Percentiles rank a stretch among this genome's conserved stretches.
phyloP scores from a whole-genome alignment of 208 protist species.

The Acanthamoeba castellanii region DNA sequence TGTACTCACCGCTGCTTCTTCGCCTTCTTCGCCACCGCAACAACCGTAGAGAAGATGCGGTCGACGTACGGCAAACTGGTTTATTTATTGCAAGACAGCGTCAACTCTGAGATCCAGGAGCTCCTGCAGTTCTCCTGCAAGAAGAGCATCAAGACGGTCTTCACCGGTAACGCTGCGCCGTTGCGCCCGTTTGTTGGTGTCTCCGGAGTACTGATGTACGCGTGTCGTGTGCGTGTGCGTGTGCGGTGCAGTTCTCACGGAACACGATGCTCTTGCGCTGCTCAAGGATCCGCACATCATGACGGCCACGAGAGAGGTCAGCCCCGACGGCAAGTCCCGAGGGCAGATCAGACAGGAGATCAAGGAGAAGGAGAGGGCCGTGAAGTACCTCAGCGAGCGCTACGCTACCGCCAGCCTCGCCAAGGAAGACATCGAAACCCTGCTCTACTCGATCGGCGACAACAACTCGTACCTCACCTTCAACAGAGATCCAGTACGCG shows the following conservation, averaged over 20 bases:
- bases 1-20: background rate
- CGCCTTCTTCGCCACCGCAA: background rate
- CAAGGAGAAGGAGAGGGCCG: conserved; percentile 84
- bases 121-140: conserved; percentile 73
- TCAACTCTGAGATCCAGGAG: conserved; percentile 87
- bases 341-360: conserved; percentile 84
- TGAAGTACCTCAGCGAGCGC: conserved; percentile 79
- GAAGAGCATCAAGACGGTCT: conserved; percentile 71
- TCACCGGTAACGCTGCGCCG: conserved; percentile 63
- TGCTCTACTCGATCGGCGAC: conserved; percentile 96
- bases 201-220: no score
- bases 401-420: conserved; percentile 67
- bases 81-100: conserved; percentile 96
- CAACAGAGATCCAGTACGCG: conserved; percentile 91
- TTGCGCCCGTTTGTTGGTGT: no score
- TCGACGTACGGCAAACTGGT: conserved; percentile 97
- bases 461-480: conserved; percentile 92
- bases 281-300: conserved; percentile 88
- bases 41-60: conserved; percentile 86
- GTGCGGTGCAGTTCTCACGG: conserved; percentile 83
- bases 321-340: conserved; percentile 77
- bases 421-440: conserved; percentile 89
- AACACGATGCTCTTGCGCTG: conserved; percentile 86
- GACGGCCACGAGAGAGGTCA: conserved; percentile 86
- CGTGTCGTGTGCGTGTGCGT: conserved; percentile 88